Base-by-base conservation (phyloP, 108 stramenopile species). In the Nitzschia inconspicua region DNA sequence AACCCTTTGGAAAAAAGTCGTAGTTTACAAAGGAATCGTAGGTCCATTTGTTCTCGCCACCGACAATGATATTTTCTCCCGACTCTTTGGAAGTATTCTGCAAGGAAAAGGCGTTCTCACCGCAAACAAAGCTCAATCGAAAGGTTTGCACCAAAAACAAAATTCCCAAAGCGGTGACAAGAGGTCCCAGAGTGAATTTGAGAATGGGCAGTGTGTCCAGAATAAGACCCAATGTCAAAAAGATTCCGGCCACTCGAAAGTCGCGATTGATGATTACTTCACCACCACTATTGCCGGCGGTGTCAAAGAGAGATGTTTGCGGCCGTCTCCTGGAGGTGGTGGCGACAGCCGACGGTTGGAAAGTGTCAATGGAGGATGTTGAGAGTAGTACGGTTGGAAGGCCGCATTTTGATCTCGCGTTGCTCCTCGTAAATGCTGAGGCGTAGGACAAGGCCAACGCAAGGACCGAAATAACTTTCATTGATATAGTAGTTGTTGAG, bases 1-100 rank as follows among this genome's bases (percentile, higher is more conserved):
- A 76, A n/a, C 53, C 68, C 23, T 60, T 57, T 7, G 90, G 90
- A 48, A 86, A 88, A 60, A 91, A 91, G 16, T 86, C 86, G 50
- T 72, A 91, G 56, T 91, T 91, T 41, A 85, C 79, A 55, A 91
- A 82, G 9, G 76, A 60, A 39, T 78, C 63, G 46, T 82, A 82
- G 11, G 48, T 31, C 90, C 90, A 91, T 2, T 76, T 63, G 53
- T 91, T 91, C 6, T 46, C 78, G 5, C 86, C 86, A 2, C 90
- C 90, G 0, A 88, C 86, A 25, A 91, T 71, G 36, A 91, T 44
- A 40, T 91, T 91, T 30, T 88, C 86, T 47, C 86, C 86, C 25
- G 65, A 51, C 42, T 68, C 63, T 16, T 60, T 47, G 11, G 37
- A 48, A 29, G 52, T 26, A 28, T 65, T 56, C 39, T 60, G 57